Base-by-base conservation (phyloP, 2,329 filamentous ascomycete genomes). In the Trichoderma sp. region DNA sequence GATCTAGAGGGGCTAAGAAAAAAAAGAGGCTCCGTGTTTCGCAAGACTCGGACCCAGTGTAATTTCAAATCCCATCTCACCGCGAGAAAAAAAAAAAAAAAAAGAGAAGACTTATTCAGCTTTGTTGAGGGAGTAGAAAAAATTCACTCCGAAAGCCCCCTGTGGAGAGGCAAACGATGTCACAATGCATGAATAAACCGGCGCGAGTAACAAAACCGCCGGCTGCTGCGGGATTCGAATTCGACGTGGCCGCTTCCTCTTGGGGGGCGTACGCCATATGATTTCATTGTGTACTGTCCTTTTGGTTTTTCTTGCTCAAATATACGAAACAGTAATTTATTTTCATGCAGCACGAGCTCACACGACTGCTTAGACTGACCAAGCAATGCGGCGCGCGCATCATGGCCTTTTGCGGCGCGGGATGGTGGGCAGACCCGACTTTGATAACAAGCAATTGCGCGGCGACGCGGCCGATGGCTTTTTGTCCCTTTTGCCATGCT, bases 391-490 rank as follows among this genome's bases (percentile, higher is more conserved):
- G 32, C 53, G 69, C 53, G 69, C 53, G n/a, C 61, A 61, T 71
- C 69, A 26, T 60, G 34, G 61, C 69, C 53, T 2, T 47, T 71
- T 43, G 69, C 7, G 61, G 61, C 51, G 32, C 43, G 57, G 12
- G 26, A 63, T 68, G 71, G 64, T 72, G 64, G 57, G 64, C 24
- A 57, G 58, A 63, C 64, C 64, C 62, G 70, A 71, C 68, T 71
- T 71, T 56, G 26, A 47, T 69, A 69, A 69, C 57, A 34, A 34
- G 39, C 39, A 47, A 47, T 61, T 47, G 56, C n/a, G 34, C 21
- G 47, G 47, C 47, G 51, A 43, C 64, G 21, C 32, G 51, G n/a
- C 24, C 36, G 24, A 15, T 30, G 26, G 63, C 28, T 60, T 60
- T 34, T 60, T 60, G 18, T 32, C n/a, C 32, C 18, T 47, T 51